Percentiles rank a stretch among this genome's conserved stretches.
These are phyloP conservation scores for Chlamydomonas schloesseri DNA, from an alignment of 139 green algal genomes.

Conservation along the genomic window DNA sequence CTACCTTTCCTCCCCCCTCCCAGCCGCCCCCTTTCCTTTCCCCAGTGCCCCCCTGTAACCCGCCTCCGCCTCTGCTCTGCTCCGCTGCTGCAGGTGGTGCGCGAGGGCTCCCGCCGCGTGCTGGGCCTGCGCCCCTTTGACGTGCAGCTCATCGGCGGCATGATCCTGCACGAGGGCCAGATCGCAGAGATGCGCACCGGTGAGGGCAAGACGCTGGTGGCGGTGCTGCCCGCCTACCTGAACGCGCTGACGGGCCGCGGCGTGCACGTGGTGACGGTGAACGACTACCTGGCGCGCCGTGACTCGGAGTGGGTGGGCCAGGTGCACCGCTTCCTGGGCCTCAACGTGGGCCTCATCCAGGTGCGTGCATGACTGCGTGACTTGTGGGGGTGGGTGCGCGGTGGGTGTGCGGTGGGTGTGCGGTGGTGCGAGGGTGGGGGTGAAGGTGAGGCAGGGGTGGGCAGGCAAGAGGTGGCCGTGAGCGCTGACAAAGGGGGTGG, in stretches of 20 bases:
- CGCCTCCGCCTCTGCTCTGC: too few relatives aligned
- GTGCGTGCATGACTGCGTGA: too few relatives aligned
- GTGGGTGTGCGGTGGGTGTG: too few relatives aligned
- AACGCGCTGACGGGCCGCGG: constrained; percentile 94
- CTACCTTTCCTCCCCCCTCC: too few relatives aligned
- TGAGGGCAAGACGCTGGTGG: constrained; percentile 98
- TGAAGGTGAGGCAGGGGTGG: too few relatives aligned
- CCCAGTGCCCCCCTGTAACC: too few relatives aligned
- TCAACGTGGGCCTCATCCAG: constrained; percentile 92
- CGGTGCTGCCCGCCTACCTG: constrained; percentile 96
- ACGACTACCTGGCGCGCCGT: constrained; percentile 97
- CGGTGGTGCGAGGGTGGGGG: too few relatives aligned
- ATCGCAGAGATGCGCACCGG: constrained; percentile 97
- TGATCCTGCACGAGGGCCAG: constrained; percentile 92
- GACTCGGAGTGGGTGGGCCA: constrained; percentile 98
- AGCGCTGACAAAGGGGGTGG: too few relatives aligned
- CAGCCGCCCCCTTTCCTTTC: too few relatives aligned
- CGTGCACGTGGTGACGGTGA: constrained; percentile 99
- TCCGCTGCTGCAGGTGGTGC: constrained; percentile 76
- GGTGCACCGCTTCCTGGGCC: constrained; percentile 95
- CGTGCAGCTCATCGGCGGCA: constrained; percentile 97
- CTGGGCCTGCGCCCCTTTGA: constrained; percentile 98
- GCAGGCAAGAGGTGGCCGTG: too few relatives aligned
- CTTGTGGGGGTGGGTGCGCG: too few relatives aligned
- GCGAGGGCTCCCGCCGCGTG: constrained; percentile 92